Evolutionary conservation across 2,329 filamentous ascomycete species (phyloP).

Genomic region (Colletotrichum sp.): DNA sequence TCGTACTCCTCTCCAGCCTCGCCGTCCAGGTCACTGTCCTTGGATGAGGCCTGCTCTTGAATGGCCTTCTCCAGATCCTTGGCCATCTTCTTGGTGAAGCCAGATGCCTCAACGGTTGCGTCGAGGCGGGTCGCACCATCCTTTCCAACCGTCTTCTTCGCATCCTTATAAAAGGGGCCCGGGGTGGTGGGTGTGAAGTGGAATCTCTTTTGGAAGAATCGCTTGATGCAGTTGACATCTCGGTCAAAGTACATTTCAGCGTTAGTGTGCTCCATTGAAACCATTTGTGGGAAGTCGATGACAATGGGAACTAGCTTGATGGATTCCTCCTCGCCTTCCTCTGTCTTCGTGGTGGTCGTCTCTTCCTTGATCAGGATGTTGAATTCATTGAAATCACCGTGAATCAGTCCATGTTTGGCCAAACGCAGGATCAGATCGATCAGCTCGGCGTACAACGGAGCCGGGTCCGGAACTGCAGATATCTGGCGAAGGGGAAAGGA

Average conservation of each 20-base stretch:
- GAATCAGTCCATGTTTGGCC: slow-evolving; percentile 87
- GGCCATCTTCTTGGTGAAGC: slow-evolving; percentile 96
- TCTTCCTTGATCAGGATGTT: slow-evolving; percentile 93
- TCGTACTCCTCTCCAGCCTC: slow-evolving; percentile 35
- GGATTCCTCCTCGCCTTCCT: slow-evolving; percentile 44
- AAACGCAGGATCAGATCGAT: slow-evolving; percentile 85
- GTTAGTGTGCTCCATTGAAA: slow-evolving; percentile 92
- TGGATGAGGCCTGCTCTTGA: slow-evolving; percentile 69
- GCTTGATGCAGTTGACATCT: slow-evolving; percentile 93
- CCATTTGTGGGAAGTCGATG: slow-evolving; percentile 98
- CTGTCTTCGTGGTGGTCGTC: slow-evolving; percentile 34
- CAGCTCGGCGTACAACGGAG: slow-evolving; percentile 86
- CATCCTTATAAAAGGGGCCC: slow-evolving; percentile 86
- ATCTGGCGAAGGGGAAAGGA: slow-evolving; percentile 92
- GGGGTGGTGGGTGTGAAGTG: slow-evolving; percentile 82
- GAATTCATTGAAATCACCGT: slow-evolving; percentile 99
- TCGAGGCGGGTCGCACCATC: slow-evolving; percentile 76
- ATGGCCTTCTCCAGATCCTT: slow-evolving; percentile 94
- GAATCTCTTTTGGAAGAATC: slow-evolving; percentile 89
- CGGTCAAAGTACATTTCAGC: slow-evolving; percentile 98
- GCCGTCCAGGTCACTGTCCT: slow-evolving; percentile 39
- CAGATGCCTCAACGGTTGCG: slow-evolving; percentile 87
- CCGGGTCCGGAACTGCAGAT: slow-evolving; percentile 80
- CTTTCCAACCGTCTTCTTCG: slow-evolving; percentile 74
- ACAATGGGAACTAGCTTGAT: slow-evolving; percentile 77